phyloP scores from a whole-genome alignment of 2,329 filamentous ascomycete species.

The Neofusicoccum kwambonambiense region DNA sequence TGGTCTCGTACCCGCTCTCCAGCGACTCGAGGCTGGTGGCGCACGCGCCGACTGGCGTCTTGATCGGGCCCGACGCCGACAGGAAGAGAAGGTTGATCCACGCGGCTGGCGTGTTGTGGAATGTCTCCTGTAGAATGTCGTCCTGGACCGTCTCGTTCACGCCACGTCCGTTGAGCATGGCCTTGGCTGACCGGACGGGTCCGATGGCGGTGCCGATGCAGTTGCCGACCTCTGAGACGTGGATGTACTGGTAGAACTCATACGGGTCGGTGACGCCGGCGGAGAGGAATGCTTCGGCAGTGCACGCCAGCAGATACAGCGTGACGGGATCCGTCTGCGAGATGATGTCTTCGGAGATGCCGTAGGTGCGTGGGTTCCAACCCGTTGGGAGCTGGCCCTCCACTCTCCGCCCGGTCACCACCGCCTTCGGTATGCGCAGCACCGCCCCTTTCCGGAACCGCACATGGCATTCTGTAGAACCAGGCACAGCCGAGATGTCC shows the following conservation, averaged over 20 bases:
- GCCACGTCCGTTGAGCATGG: constrained; percentile 32
- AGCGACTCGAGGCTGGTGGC: constrained; percentile 40
- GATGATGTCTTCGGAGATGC: constrained; percentile 39
- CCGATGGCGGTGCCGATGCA: constrained; percentile 36
- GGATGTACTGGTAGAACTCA: constrained; percentile 36
- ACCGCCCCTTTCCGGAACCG: constrained; percentile 31
- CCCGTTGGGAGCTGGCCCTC: constrained; percentile 38
- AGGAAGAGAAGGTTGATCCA: constrained; percentile 45
- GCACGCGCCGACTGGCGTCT: constrained; percentile 40
- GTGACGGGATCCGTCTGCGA: constrained; percentile 37
- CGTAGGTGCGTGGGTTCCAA: constrained; percentile 35
- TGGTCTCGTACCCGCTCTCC: constrained; percentile 34
- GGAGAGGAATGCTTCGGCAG: constrained; percentile 33
- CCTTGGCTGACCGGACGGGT: constrained; percentile 25
- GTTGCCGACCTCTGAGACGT: constrained; percentile 38
- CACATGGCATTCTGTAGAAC: constrained; percentile 19
- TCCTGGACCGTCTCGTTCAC: constrained; percentile 32
- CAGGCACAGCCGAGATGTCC: constrained; percentile 20
- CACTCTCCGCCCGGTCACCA: constrained; percentile 28
- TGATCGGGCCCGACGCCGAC: constrained; percentile 33
- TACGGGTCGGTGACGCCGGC: constrained; percentile 37
- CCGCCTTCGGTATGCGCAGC: constrained; percentile 34
- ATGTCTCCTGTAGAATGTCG: constrained; percentile 39
- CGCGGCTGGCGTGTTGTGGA: constrained; percentile 36
- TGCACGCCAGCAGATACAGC: constrained; percentile 32